A percentile compares a stretch with the other conserved stretches of the same genome.
phyloP scores from a whole-genome alignment of 345 rosid genomes.

The Rhodamnia rubescens region DNA sequence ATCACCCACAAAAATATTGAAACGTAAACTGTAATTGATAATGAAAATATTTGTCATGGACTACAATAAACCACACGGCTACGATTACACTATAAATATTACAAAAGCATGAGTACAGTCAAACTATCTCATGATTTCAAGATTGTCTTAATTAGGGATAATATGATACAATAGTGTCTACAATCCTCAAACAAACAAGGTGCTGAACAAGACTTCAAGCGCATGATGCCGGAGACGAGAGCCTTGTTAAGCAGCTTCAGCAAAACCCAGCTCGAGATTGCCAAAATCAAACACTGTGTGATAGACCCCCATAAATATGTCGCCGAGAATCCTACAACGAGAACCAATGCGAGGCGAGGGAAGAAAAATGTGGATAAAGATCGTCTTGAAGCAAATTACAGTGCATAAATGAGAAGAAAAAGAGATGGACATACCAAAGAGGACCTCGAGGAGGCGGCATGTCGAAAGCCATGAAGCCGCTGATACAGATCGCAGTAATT shows the following conservation, averaged over 20 bases:
- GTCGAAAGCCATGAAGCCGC: conserved; percentile 58
- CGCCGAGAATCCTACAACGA: conserved; percentile 61
- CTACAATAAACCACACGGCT: not conserved
- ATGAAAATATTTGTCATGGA: no score
- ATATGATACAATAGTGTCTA: not conserved
- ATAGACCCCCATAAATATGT: conserved; percentile 74
- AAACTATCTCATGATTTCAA: not conserved
- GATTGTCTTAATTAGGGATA: not conserved
- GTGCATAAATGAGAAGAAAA: no score
- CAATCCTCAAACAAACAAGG: not conserved
- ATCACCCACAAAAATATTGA: no score
- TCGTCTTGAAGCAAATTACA: not conserved
- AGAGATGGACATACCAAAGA: conserved; percentile 32
- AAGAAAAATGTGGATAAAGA: not conserved
- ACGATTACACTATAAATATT: not conserved
- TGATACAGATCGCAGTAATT: conserved; percentile 38
- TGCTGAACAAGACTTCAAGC: not conserved
- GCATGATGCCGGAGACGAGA: not conserved
- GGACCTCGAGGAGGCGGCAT: conserved; percentile 65
- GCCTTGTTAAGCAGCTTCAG: conserved; percentile 31
- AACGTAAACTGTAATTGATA: no score
- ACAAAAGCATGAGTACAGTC: not conserved
- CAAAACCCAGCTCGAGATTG: conserved; percentile 53
- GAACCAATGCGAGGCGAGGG: not conserved
- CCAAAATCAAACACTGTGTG: conserved; percentile 65